Evolutionary conservation across 345 rosid genomes (phyloP).

Genomic region (Linum usitatissimum): DNA sequence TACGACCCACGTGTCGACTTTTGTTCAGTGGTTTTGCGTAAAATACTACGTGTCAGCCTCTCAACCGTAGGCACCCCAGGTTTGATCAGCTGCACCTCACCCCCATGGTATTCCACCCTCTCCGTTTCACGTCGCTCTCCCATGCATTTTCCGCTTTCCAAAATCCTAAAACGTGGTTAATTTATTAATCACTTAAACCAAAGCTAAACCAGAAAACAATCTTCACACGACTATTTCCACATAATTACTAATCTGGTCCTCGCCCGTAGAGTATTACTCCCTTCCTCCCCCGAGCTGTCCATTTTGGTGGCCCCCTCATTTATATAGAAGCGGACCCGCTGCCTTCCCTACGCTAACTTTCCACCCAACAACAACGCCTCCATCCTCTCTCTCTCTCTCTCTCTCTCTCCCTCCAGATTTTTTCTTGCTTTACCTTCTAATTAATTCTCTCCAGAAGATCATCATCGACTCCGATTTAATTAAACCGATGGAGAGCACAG

Average conservation of each 20-base stretch:
- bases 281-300: neutral
- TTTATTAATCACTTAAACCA: neutral
- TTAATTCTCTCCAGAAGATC: neutral
- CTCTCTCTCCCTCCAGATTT: constrained; percentile 1
- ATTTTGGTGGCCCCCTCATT: constrained; percentile 4
- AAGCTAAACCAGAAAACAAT: neutral
- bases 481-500: constrained; percentile 20
- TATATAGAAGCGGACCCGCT: constrained; percentile 20
- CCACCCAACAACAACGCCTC: constrained; percentile 6
- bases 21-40: rapidly evolving
- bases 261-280: neutral
- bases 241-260: constrained; percentile 14
- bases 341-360: constrained; percentile 20
- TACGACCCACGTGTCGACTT: constrained; percentile 23
- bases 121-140: constrained; percentile 1
- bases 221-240: neutral
- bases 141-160: constrained; percentile 15
- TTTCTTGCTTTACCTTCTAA: neutral
- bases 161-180: neutral
- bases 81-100: constrained; percentile 8
- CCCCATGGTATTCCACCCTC: neutral
- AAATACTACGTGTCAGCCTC: constrained; percentile 22
- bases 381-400: constrained; percentile 12
- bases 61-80: constrained; percentile 10
- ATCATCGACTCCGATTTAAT: neutral